Conservation (phyloP, 495 filamentous ascomycete genomes). For the Saxophila tyrrhenica region DNA sequence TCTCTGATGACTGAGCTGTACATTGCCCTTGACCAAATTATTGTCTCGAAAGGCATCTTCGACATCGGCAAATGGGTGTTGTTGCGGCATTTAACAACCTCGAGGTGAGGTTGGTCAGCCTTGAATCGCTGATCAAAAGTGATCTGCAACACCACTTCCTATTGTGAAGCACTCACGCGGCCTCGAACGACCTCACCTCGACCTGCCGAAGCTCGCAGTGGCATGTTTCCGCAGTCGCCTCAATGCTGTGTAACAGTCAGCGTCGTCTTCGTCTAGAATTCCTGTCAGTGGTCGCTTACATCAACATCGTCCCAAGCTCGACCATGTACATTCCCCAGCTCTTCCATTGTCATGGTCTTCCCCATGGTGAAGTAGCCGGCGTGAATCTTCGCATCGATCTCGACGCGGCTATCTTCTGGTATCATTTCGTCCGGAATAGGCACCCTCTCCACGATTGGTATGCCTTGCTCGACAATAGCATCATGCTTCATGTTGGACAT, state of each 20-base stretch:
- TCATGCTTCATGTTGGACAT: constrained; percentile 99
- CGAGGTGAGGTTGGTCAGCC: too few species aligned
- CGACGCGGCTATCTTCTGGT: constrained; percentile 85
- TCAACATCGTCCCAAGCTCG: constrained; percentile 83
- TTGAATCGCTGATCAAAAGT: too few species aligned
- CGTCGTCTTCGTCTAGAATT: background rate
- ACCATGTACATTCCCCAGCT: constrained; percentile 73
- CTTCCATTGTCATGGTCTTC: constrained; percentile 75
- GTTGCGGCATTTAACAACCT: too few species aligned
- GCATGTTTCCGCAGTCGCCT: background rate
- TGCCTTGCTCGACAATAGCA: constrained; percentile 91
- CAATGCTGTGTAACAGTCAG: background rate
- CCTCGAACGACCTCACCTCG: too few species aligned
- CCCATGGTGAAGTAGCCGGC: constrained; percentile 92
- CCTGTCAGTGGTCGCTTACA: constrained; percentile 2
- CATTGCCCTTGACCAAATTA: too few species aligned
- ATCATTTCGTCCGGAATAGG: constrained; percentile 93
- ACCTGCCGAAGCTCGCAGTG: too few species aligned
- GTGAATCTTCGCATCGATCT: constrained; percentile 98
- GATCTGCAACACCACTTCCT: too few species aligned
- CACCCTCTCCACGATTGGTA: constrained; percentile 84
- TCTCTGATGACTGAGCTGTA: too few species aligned
- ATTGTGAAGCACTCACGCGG: too few species aligned
- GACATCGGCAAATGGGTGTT: too few species aligned
- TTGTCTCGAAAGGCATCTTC: too few species aligned